Base-by-base conservation (phyloP, 805 yeast species). In the Tetrapisispora fleetii region DNA sequence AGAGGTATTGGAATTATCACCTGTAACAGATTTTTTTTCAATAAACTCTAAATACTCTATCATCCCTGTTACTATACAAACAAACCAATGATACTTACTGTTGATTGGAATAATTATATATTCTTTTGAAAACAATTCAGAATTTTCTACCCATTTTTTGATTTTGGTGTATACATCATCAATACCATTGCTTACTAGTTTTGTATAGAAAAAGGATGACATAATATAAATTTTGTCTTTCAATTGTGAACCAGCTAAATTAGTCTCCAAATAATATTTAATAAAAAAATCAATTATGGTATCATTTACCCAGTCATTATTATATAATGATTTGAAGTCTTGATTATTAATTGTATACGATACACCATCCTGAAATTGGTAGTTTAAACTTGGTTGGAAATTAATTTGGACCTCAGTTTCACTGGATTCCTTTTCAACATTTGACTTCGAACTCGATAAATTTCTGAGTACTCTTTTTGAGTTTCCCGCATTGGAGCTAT, bases 241-340 rank as follows among this genome's bases (percentile, higher is more conserved):
- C 8, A 54, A 27, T 51, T 50, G 43, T 46, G 64, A 42, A 4
- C 18, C 37, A 47, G 56, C 28, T 46, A 62, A 53, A 38, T 60
- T 58, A 45, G 56, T 62, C 58, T 71, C 78, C 8, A 78, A 71
- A 53, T 75, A 77, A 59, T 73, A 83, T 49, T 78, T 79, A 28
- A 87, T 71, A 58, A 86, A 89, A 61, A 91, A 91, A 63, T 88
- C 96, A 48, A 93, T 82, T 45, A 93, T 70, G 0, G 84, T 77
- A 59, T 93, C 99, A 67, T 93, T 91, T 44, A 93, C 78, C 90
- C 95, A 91, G 52, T 85, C 86, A 43, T 81, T 81, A 50, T 83
- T 82, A 58, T 81, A 80, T 10, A 91, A 72, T 41, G 96, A 84
- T 52, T 78, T 78, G 63, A 85, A 87, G 60, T 93, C 99, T 37